Conservation (phyloP, 805 yeast genomes). For the Candida insectorum region DNA sequence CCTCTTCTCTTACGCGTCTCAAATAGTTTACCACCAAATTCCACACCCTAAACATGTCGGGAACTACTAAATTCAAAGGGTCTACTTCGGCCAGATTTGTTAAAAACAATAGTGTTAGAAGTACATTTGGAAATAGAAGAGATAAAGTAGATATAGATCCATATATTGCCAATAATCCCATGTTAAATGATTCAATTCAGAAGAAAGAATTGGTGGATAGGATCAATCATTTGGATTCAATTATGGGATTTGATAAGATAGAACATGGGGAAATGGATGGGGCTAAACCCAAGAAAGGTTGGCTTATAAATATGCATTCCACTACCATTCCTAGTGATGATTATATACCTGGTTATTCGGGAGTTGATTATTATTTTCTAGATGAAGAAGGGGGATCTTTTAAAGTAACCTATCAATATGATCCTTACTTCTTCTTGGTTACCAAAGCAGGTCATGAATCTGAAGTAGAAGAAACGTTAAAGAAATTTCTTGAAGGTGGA, state of each 20-base stretch:
- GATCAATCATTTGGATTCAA: constrained; percentile 66
- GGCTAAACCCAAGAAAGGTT: constrained; percentile 59
- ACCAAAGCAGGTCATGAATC: constrained; percentile 58
- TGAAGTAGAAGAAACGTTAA: constrained; percentile 83
- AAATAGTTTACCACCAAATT: too few relatives aligned
- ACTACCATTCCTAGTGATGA: constrained; percentile 64
- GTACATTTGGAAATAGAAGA: constrained; percentile 1
- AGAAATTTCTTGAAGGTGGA: constrained; percentile 60
- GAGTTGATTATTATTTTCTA: constrained; percentile 89
- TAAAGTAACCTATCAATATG: constrained; percentile 76
- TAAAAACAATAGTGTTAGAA: constrained; percentile 27
- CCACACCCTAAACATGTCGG: too few relatives aligned
- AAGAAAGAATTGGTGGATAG: constrained; percentile 54
- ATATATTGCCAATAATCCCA: constrained; percentile 28
- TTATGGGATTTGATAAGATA: constrained; percentile 85
- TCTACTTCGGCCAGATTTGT: constrained; percentile 53
- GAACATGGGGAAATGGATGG: constrained; percentile 64
- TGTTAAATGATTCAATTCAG: constrained; percentile 35
- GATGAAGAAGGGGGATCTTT: constrained; percentile 97
- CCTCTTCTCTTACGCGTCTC: too few relatives aligned
- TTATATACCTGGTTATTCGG: constrained; percentile 67
- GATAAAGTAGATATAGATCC: constrained; percentile 17
- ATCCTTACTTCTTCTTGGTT: constrained; percentile 81
- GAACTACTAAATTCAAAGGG: constrained; percentile 48
- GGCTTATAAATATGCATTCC: constrained; percentile 94